A percentile compares a stretch with the other conserved stretches of the same genome.
Conservation (phyloP, 1,139 yeast genomes). For the Candida sanyaensis region DNA sequence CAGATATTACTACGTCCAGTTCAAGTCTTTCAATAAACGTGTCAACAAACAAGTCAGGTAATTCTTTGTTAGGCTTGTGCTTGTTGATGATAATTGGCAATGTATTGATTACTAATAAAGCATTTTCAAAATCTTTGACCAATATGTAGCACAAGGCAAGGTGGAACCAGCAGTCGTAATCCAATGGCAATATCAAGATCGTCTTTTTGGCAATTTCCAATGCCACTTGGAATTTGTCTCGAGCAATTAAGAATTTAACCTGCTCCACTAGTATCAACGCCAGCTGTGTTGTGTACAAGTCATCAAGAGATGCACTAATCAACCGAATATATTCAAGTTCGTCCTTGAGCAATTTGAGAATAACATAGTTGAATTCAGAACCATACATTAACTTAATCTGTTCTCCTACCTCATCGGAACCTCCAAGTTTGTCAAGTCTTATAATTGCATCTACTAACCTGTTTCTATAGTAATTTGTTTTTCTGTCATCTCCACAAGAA, state of each 20-base stretch:
- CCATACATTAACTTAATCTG: constrained; percentile 24
- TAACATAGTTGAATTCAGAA: constrained; percentile 31
- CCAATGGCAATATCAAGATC: constrained; percentile 39
- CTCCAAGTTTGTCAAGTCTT: constrained; percentile 23
- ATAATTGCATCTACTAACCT: constrained; percentile 33
- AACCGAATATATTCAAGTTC: constrained; percentile 30
- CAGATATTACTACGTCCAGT: constrained; percentile 31
- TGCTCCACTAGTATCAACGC: constrained; percentile 42
- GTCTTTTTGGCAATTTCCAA: constrained; percentile 32
- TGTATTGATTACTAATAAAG: constrained; percentile 36
- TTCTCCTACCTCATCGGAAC: constrained; percentile 14
- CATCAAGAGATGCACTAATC: constrained; percentile 23
- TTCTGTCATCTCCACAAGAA: constrained; percentile 30
- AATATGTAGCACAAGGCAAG: constrained; percentile 37
- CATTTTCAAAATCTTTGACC: constrained; percentile 28
- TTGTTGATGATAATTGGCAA: constrained; percentile 29
- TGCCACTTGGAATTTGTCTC: constrained; percentile 28
- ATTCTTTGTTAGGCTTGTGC: constrained; percentile 7
- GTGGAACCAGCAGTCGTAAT: constrained; percentile 44
- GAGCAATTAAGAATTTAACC: constrained; percentile 37
- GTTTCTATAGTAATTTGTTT: constrained; percentile 38
- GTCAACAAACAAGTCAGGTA: constrained; percentile 31
- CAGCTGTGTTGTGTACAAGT: constrained; percentile 31
- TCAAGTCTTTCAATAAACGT: constrained; percentile 27
- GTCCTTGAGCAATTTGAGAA: constrained; percentile 29